Percentiles rank a stretch among this genome's conserved stretches.
These are phyloP conservation scores for Tephrocybe sp. DNA, from an alignment of 768 basidiomycete genomes.

Conservation along the genomic window DNA sequence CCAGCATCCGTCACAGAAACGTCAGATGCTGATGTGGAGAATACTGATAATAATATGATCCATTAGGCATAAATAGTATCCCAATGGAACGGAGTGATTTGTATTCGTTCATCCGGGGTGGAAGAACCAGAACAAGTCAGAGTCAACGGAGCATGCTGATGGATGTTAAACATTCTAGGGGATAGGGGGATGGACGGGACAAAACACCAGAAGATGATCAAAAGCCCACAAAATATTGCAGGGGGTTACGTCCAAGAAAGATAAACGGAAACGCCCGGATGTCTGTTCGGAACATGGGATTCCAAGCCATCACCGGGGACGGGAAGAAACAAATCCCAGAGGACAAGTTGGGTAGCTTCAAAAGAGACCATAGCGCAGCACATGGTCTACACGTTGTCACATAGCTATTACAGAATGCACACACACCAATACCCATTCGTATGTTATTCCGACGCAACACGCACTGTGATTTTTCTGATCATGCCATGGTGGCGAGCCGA, in stretches of 20 bases:
- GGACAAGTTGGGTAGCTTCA: constrained; percentile 3
- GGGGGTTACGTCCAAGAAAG: neutral
- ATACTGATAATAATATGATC: constrained; percentile 7
- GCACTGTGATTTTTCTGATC: too few relatives aligned
- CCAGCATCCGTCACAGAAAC: constrained; percentile 7
- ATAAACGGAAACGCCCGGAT: constrained; percentile 12
- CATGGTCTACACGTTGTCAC: constrained; percentile 4
- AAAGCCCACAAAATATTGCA: neutral
- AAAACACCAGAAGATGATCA: neutral
- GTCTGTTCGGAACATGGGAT: neutral
- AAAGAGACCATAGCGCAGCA: neutral
- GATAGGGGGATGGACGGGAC: neutral
- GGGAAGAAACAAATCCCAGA: neutral
- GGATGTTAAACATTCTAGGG: neutral
- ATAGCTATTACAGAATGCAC: too few relatives aligned
- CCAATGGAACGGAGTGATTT: neutral
- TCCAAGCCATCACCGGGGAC: neutral
- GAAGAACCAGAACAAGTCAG: constrained; percentile 7
- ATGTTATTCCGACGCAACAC: too few relatives aligned
- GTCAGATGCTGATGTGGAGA: constrained; percentile 13
- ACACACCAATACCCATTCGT: too few relatives aligned
- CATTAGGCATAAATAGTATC: neutral
- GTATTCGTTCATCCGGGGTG: constrained; percentile 10
- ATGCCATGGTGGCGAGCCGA: too few relatives aligned
- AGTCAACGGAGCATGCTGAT: neutral